Evolutionary conservation across 768 basidiomycete genomes (phyloP).

Genomic region (Termitomyces sp.): DNA sequence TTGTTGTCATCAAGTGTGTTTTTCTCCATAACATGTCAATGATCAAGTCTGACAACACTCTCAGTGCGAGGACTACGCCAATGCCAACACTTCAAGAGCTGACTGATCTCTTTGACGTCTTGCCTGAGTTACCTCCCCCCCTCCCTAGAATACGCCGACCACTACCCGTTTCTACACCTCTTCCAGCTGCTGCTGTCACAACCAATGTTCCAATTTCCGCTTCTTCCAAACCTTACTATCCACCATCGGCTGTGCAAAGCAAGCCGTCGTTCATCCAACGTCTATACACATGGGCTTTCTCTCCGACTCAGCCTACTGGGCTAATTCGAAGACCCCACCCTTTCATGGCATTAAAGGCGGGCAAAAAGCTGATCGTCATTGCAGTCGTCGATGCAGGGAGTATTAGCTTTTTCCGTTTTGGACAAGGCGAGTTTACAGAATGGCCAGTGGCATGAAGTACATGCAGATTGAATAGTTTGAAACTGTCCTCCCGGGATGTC

Average conservation of each 20-base stretch:
- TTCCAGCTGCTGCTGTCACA: slow-evolving; percentile 1
- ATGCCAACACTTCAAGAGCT: slow-evolving; percentile 83
- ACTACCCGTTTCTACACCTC: slow-evolving; percentile 1
- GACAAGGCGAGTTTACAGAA: slow-evolving; percentile 79
- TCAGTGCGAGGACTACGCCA: slow-evolving; percentile 75
- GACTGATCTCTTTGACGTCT: slow-evolving; percentile 58
- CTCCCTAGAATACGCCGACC: slow-evolving; percentile 39
- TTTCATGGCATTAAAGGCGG: slow-evolving; percentile 77
- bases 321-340: slow-evolving; percentile 52
- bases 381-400: slow-evolving; percentile 87
- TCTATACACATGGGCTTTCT: slow-evolving; percentile 23
- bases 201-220: neutral
- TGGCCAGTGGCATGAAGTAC: slow-evolving; percentile 57
- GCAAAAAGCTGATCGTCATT: slow-evolving; percentile 78
- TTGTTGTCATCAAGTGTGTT: slow-evolving; percentile 78
- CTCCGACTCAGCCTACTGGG: slow-evolving; percentile 8
- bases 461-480: too few species aligned
- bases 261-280: slow-evolving; percentile 20
- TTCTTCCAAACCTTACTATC: neutral
- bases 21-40: neutral
- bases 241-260: neutral
- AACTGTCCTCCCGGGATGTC: neutral
- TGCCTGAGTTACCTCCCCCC: slow-evolving; percentile 68
- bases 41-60: neutral
- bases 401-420: slow-evolving; percentile 85